These are phyloP conservation scores for Begonia fuchsioides DNA, from an alignment of 306 rosid genomes.

Conservation along the genomic window DNA sequence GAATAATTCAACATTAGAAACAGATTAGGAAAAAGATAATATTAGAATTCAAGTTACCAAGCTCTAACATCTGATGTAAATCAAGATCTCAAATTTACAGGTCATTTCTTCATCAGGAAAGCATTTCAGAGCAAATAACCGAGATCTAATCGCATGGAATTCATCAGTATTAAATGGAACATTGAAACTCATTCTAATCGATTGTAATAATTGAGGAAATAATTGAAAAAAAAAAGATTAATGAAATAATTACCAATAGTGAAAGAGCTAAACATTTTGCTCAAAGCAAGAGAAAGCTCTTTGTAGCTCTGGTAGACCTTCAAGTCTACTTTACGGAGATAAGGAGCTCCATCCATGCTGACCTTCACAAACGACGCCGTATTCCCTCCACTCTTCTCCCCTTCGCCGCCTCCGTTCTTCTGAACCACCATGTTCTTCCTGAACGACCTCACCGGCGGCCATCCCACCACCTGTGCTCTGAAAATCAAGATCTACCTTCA, in stretches of 20 bases:
- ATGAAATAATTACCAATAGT: slow-evolving; percentile 24
- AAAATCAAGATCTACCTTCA: neutral
- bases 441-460: slow-evolving; percentile 85
- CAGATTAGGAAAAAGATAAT: too few relatives aligned
- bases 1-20: too few relatives aligned
- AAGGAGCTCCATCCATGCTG: slow-evolving; percentile 91
- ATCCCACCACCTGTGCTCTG: slow-evolving; percentile 87
- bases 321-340: slow-evolving; percentile 74
- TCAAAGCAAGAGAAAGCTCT: slow-evolving; percentile 55
- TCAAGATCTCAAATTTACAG: too few relatives aligned
- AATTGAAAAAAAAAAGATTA: neutral
- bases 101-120: too few relatives aligned
- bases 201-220: neutral
- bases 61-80: too few relatives aligned
- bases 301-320: slow-evolving; percentile 62
- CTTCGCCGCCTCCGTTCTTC: slow-evolving; percentile 15
- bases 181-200: too few relatives aligned
- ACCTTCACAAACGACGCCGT: slow-evolving; percentile 59
- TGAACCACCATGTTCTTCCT: slow-evolving; percentile 51
- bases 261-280: slow-evolving; percentile 75
- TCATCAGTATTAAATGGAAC: too few relatives aligned
- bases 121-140: too few relatives aligned
- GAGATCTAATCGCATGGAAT: too few relatives aligned
- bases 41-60: too few relatives aligned
- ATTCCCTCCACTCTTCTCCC: slow-evolving; percentile 1